phyloP scores from a whole-genome alignment of 306 rosid species.

The Lagenaria siceraria region DNA sequence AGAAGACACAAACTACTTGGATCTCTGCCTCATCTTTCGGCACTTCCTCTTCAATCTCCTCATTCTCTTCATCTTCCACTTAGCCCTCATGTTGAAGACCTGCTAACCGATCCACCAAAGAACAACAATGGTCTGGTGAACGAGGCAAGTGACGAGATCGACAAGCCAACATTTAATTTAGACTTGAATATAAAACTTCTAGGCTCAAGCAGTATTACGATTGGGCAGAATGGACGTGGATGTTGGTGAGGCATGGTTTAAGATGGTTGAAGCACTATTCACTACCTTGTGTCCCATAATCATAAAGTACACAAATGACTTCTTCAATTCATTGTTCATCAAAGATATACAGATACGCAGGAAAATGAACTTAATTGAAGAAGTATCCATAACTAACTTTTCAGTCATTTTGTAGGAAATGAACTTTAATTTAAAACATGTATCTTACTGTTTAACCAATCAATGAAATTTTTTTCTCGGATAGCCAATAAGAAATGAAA shows the following conservation, averaged over 20 bases:
- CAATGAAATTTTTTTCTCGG: background rate
- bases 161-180: too few relatives aligned
- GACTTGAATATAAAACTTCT: background rate
- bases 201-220: background rate
- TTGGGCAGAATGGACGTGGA: background rate
- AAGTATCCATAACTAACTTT: background rate
- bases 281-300: background rate
- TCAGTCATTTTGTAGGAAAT: background rate
- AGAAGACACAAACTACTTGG: background rate
- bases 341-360: background rate
- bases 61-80: slow-evolving; percentile 14
- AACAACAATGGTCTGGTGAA: background rate
- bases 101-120: background rate
- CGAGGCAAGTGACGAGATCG: background rate
- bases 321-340: background rate
- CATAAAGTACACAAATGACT: background rate
- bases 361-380: background rate
- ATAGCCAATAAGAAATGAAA: background rate
- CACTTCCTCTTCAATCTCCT: slow-evolving; percentile 13
- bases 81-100: slow-evolving; percentile 7
- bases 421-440: background rate
- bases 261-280: background rate
- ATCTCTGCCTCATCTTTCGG: slow-evolving; percentile 13
- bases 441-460: background rate
- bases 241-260: background rate